Evolutionary conservation across 169 alveolate species (phyloP), one percentile per base, ranked within the genome.

Genomic region (Fabrea salina): DNA sequence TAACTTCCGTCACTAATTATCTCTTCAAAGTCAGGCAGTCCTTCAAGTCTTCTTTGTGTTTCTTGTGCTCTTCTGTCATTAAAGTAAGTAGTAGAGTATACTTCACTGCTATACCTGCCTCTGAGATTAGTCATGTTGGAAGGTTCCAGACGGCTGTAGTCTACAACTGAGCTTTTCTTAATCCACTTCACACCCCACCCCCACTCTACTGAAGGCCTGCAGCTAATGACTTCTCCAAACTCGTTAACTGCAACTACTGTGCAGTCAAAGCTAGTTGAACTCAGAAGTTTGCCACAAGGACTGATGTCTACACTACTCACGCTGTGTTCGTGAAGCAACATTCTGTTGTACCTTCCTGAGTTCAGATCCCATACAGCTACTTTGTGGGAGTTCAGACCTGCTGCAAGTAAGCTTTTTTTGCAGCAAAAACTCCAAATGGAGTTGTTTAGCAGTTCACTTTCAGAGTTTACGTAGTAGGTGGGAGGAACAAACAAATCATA

Each of bases 171-270:
- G 27, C 27, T 51, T 25, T 58, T 58, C 6, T 37, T 37, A 35
- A 58, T 5, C 11, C 71, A 58, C n/a, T 27, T 25, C 4, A 58
- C 35, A 27, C 71, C 71, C 43, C 71, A 58, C 5, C 71, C 71
- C 49, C 71, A 25, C 33, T 58, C 71, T n/a, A 22, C 71, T 25
- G 47, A 51, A 22, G 59, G 59, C 33, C n/a, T 58, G 3, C 47
- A 58, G 25, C 47, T 16, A 30, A 30, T 27, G 25, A 32, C 25
- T 58, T 58, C 33, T 6, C 30, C 33, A 58, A 4, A n/a, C 1
- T 30, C 27, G 0, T 4, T 58, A 25, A 43, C 25, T 58, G 33
- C 33, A 22, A 22, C 33, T 27, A 58, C 43, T 4, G 71, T 58
- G n/a, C 27, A 58, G 33, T 58, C 71, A 6, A 58, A 16, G 8